Percentiles rank a stretch among this genome's conserved stretches.
phyloP scores from a whole-genome alignment of 176 grass and related monocot genomes.

The Melocanna baccifera region DNA sequence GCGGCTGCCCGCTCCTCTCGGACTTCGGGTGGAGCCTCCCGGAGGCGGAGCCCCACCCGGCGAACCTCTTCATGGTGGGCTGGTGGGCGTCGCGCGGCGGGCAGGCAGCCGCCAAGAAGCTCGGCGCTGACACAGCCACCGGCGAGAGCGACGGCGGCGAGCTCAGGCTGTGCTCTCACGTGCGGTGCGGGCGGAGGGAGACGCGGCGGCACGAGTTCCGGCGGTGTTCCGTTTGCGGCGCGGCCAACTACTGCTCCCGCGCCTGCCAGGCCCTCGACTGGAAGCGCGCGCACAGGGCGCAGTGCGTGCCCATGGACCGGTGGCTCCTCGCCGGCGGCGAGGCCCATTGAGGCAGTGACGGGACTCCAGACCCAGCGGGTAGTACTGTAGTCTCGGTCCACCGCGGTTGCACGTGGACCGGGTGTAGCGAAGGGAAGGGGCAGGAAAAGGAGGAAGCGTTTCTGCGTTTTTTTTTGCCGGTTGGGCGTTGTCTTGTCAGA shows the following conservation, averaged over 20 bases:
- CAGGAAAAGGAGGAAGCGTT: not conserved
- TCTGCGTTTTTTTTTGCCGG: not conserved
- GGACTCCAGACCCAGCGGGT: too few species aligned
- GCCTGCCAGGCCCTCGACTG: slow-evolving; percentile 89
- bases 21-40: slow-evolving; percentile 61
- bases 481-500: slow-evolving; percentile 32
- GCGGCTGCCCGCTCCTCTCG: slow-evolving; percentile 36
- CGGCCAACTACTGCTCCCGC: slow-evolving; percentile 89
- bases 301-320: slow-evolving; percentile 57
- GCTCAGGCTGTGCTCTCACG: slow-evolving; percentile 58
- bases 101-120: not conserved
- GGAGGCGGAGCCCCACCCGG: slow-evolving; percentile 58
- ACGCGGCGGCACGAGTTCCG: slow-evolving; percentile 88
- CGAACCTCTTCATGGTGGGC: slow-evolving; percentile 67
- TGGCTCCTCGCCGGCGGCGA: slow-evolving; percentile 43
- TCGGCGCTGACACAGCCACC: not conserved
- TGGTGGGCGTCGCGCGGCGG: slow-evolving; percentile 44
- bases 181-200: slow-evolving; percentile 59
- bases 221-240: slow-evolving; percentile 81
- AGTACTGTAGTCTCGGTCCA: not conserved
- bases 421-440: not conserved
- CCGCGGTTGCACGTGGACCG: slow-evolving; percentile 18
- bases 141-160: slow-evolving; percentile 1
- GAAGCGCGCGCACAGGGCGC: slow-evolving; percentile 59
- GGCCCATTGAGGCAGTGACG: not conserved